A percentile compares a stretch with the other conserved stretches of the same genome.
Evolutionary conservation across 495 filamentous ascomycete species (phyloP).

Genomic region (Daldinia bambusicola): DNA sequence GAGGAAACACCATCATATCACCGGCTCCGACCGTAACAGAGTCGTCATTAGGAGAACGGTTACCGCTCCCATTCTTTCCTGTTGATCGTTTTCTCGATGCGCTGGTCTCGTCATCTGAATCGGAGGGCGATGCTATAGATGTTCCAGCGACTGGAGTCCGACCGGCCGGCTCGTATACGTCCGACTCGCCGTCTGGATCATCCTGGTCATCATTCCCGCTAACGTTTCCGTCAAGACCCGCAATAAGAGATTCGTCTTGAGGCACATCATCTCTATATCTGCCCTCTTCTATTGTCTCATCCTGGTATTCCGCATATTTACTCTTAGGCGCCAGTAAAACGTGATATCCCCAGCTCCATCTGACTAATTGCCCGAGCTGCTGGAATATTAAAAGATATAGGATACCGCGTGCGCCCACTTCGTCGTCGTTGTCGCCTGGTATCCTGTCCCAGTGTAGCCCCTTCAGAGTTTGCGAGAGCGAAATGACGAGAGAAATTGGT

Average conservation of each 20-base stretch:
- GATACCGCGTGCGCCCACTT: conserved; percentile 93
- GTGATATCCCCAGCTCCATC: conserved; percentile 99
- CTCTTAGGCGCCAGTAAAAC: conserved; percentile 84
- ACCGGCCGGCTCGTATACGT: conserved; percentile 58
- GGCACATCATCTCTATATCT: conserved; percentile 67
- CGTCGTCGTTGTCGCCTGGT: conserved; percentile 90
- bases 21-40: conserved; percentile 37
- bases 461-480: conserved; percentile 87
- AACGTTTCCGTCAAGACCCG: conserved; percentile 42
- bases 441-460: conserved; percentile 95
- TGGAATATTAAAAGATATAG: conserved; percentile 97
- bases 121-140: conserved; percentile 53
- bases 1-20: conserved; percentile 58
- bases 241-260: conserved; percentile 48
- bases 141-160: conserved; percentile 57
- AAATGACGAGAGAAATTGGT: conserved; percentile 94
- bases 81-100: conserved; percentile 42
- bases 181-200: conserved; percentile 46
- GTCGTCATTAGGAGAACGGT: conserved; percentile 17
- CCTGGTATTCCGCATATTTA: conserved; percentile 69
- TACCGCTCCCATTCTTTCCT: conserved; percentile 24
- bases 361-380: conserved; percentile 91
- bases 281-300: conserved; percentile 71
- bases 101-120: conserved; percentile 56
- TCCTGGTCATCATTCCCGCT: conserved; percentile 10